A percentile compares a stretch with the other conserved stretches of the same genome.
phyloP scores from a whole-genome alignment of 2,329 filamentous ascomycete species.

The Fulvia fulva region DNA sequence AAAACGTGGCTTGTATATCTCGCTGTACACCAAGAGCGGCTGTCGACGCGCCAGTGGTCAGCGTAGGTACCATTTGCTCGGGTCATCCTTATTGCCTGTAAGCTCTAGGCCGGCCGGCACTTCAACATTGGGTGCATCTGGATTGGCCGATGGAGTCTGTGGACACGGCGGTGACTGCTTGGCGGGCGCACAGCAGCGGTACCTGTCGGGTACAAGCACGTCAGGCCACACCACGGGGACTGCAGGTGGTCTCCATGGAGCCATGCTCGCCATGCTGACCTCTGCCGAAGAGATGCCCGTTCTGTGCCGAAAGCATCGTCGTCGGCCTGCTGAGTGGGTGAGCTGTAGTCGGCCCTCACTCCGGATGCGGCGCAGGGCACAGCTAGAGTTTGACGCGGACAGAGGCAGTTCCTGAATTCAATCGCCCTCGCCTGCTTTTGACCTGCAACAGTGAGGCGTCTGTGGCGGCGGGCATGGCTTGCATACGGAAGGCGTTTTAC shows the following conservation, averaged over 20 bases:
- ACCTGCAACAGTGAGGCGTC: neutral
- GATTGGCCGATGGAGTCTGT: neutral
- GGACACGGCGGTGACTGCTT: neutral
- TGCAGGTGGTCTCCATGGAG: too few species aligned
- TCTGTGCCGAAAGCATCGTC: neutral
- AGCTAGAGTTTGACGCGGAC: neutral
- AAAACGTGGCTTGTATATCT: slow-evolving; percentile 1
- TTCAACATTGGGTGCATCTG: neutral
- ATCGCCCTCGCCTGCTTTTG: neutral
- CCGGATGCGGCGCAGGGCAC: neutral
- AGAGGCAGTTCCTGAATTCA: neutral
- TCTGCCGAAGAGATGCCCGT: neutral
- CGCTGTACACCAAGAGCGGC: neutral
- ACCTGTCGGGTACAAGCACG: neutral
- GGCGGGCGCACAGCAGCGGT: neutral
- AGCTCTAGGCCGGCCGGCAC: neutral
- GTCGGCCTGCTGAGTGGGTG: neutral
- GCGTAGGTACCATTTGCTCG: neutral
- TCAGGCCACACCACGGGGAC: neutral
- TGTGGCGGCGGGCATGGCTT: neutral
- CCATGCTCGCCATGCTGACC: neutral
- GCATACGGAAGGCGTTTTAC: neutral
- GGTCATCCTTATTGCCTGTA: neutral
- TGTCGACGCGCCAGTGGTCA: neutral
- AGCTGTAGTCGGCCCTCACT: neutral